Evolutionary conservation across 805 yeast species (phyloP).

Genomic region (Saturnispora galanensis): DNA sequence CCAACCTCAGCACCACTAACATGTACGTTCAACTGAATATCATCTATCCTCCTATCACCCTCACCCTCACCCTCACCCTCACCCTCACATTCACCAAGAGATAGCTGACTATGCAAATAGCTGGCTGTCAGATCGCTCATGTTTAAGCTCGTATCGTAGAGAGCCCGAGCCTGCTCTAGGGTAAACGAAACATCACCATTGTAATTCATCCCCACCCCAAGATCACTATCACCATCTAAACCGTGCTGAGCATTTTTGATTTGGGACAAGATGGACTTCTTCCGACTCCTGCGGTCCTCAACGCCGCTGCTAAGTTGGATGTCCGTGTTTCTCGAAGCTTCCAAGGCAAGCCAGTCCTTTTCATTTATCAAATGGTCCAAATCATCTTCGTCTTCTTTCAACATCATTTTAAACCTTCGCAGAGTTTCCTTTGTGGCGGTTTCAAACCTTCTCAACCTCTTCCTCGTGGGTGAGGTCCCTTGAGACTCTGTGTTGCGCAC

Average conservation of each 20-base stretch:
- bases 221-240: too few species aligned
- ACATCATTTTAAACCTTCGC: constrained; percentile 2
- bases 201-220: neutral
- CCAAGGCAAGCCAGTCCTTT: constrained; percentile 8
- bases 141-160: constrained; percentile 7
- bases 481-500: too few species aligned
- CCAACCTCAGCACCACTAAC: neutral
- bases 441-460: constrained; percentile 5
- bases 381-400: neutral
- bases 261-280: too few species aligned
- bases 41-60: too few species aligned
- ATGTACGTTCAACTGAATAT: neutral
- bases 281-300: too few species aligned
- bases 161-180: constrained; percentile 3
- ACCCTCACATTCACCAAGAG: neutral
- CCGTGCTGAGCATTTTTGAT: too few species aligned
- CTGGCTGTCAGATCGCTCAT: neutral
- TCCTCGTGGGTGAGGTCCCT: neutral
- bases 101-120: neutral
- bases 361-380: neutral
- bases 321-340: too few species aligned
- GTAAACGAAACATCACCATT: neutral
- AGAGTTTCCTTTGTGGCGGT: constrained; percentile 6
- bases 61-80: neutral
- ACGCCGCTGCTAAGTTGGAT: too few species aligned